Evolutionary conservation across 345 rosid species (phyloP), one percentile per base, ranked within the genome.

Genomic region (Xanthoceras sorbifolium): DNA sequence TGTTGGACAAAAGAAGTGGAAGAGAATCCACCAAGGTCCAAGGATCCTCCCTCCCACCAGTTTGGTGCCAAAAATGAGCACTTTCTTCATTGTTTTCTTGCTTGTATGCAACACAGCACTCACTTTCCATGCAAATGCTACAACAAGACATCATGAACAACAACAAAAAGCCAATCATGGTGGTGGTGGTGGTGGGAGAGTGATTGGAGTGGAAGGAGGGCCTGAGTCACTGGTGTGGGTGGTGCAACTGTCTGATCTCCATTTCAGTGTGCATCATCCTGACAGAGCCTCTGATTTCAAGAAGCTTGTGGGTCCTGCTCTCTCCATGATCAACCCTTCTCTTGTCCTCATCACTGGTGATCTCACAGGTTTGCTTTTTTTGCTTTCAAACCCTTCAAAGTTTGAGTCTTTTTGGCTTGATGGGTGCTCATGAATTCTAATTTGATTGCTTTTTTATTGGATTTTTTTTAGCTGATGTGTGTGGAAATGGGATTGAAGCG

Each of bases 171-270:
- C 14, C 46, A 42, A 42, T 42, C 14, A 42, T 38, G 11, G 42
- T 42, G 15, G 15, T 42, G 46, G 23, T n/a, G 62, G 22, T 6
- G 26, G 26, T 6, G 28, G 62, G 68, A 84, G 85, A 69, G 91
- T 92, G 67, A 83, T 91, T 17, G 82, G 89, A 67, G 90, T 87
- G 25, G 72, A 81, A 79, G 87, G 74, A 54, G 94, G 90, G 14
- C 91, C 94, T 54, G 96, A 91, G 66, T 86, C 89, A 9, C 88
- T 92, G 82, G 78, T 91, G 32, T 93, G 97, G 99, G 89, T 85
- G 48, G 99, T 96, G 80, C 99, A 96, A 86, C 88, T 96, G 28
- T 96, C 99, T 59, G 99, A 96, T 88, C 99, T 93, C 77, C 99
- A 96, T 82, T 95, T 96, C 88, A 96, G 99, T 67, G 97, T 93